Evolutionary conservation across 495 filamentous ascomycete species (phyloP), one percentile per base, ranked within the genome.

Genomic region (Bryoglossum gracile): DNA sequence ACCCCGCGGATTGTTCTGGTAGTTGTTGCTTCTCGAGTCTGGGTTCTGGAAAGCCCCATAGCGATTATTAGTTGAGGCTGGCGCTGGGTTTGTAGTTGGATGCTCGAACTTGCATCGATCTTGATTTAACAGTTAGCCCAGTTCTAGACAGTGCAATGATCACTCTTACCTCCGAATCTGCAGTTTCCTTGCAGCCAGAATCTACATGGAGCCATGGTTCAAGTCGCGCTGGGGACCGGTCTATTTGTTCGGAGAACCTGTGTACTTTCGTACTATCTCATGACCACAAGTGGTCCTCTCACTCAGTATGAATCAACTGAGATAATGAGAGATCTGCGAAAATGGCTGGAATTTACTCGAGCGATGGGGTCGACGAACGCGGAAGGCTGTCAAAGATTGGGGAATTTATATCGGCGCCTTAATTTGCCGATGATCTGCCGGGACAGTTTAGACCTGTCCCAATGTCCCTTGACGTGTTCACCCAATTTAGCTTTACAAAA

Each of bases 181-280:
- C 88, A 94, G 43, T 74, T 72, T 36, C 85, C 86, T 62, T 81
- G 77, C 63, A 78, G 78, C 58, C 72, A 94, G 61, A 78, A 90
- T 30, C 59, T 73, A 72, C 88, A 94, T 54, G 89, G 65, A 3
- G 63, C 56, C 81, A 84, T 84, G 0, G 28, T 52, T 45, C 34
- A 17, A 23, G 33, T 53, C 23, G 8, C 28, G 24, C 30, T 25
- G 26, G 14, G 36, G 43, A 36, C 39, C 18, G 4, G 38, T 19
- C 33, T 32, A 8, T 45, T 40, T 2, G 32, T 21, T n/a, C 38
- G 28, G 21, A 3, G n/a, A 16, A 22, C 2, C 22, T 8, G 34
- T 25, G 38, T 46, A 54, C 50, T 21, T 16, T 30, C 37, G 22
- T 13, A 6, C n/a, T 36, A 37, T 16, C n/a, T n/a, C n/a, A n/a